Base-by-base conservation (phyloP, 768 basidiomycete species). In the Termitomyces sp. region DNA sequence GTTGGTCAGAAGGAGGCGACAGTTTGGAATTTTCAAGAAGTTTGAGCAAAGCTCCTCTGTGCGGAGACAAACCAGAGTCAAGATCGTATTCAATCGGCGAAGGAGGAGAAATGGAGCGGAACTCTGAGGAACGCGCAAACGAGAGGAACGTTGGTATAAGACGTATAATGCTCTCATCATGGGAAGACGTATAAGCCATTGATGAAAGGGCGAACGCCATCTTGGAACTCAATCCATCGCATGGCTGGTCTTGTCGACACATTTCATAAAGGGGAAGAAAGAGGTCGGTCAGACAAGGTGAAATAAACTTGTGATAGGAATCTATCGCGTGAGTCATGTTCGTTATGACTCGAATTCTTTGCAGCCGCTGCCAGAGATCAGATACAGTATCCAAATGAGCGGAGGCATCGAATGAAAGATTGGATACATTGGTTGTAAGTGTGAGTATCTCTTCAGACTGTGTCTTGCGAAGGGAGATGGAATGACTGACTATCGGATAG, bases 191-290 rank as follows among this genome's bases (percentile, higher is more conserved):
- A 62, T 75, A 78, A 12, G 64, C 68, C 68, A 77, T 69, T 2
- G 74, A 68, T 4, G 74, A 65, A 5, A 78, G 63, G 4, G 70
- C 67, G 51, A 79, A 79, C 11, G 68, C 52, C 10, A 78, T 29
- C 17, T 62, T 66, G 65, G 47, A 69, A 60, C 31, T 62, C 38
- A 11, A 25, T 7, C 25, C 57, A 60, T 1, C 57, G 15, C 32
- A 48, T 34, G 14, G 10, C n/a, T 17, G 34, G 20, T 20, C 52
- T 31, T 54, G 17, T 47, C 70, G 71, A 29, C 70, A 69, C 7
- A 67, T 50, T n/a, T 72, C 54, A 48, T 75, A 77, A 1, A 67
- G 49, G 14, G 68, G 56, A 38, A 77, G 59, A 68, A 73, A 78
- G 5, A 65, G 58, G 0, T 60, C 51, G 0, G 65, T 46, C 8